Evolutionary conservation across 345 rosid species (phyloP).

Genomic region (Erysimum cheiranthoides): DNA sequence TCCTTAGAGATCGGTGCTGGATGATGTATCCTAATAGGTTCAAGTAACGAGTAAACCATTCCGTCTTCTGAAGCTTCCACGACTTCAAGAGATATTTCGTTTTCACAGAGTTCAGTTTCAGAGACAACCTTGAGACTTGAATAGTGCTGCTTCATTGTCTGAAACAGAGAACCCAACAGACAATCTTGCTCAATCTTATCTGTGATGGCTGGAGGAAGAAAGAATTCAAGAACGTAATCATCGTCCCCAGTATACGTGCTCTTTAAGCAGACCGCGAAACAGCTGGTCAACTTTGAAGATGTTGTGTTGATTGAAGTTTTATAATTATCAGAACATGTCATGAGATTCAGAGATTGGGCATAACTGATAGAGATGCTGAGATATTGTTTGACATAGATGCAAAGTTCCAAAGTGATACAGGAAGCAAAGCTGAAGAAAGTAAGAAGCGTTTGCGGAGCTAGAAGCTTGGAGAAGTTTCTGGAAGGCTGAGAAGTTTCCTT

Average conservation of each 20-base stretch:
- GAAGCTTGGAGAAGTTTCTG: too few relatives aligned
- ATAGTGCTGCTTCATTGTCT: constrained; percentile 81
- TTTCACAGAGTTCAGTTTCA: constrained; percentile 59
- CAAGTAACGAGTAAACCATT: constrained; percentile 56
- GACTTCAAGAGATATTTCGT: constrained; percentile 62
- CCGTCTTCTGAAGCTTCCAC: constrained; percentile 60
- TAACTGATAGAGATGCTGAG: too few relatives aligned
- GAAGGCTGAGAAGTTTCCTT: too few relatives aligned
- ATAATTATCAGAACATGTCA: too few relatives aligned
- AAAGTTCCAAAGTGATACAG: too few relatives aligned
- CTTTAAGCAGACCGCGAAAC: constrained; percentile 83
- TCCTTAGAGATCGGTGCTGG: constrained; percentile 43
- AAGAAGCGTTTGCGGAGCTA: too few relatives aligned
- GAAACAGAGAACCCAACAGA: constrained; percentile 67
- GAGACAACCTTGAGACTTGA: constrained; percentile 83
- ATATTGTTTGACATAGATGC: too few relatives aligned
- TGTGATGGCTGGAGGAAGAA: constrained; percentile 65
- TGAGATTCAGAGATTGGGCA: too few relatives aligned
- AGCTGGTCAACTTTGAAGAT: constrained; percentile 66
- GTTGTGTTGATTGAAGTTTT: too few relatives aligned
- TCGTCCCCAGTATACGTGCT: constrained; percentile 83
- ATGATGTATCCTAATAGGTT: constrained; percentile 54
- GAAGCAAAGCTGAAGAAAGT: too few relatives aligned
- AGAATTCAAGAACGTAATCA: constrained; percentile 84
- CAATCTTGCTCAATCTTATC: constrained; percentile 56